These are phyloP conservation scores for Fusarium bulbicola DNA, from an alignment of 2,329 filamentous ascomycete species.

Conservation along the genomic window DNA sequence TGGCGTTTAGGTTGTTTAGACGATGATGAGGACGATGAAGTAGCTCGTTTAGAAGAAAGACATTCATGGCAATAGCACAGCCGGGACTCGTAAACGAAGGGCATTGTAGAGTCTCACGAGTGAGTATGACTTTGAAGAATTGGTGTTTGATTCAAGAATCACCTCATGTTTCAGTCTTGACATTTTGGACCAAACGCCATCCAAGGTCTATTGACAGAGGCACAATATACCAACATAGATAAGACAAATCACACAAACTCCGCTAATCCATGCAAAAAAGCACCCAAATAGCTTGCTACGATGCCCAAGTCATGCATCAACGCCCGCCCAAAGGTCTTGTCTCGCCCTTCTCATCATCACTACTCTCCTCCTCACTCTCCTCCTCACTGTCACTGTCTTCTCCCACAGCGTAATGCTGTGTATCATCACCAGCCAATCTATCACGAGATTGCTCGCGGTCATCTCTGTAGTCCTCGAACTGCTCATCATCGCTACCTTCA, in stretches of 20 bases:
- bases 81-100: not conserved
- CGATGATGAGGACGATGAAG: conserved; percentile 13
- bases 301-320: conserved; percentile 5
- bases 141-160: not conserved
- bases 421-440: conserved; percentile 47
- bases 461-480: conserved; percentile 55
- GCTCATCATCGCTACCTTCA: conserved; percentile 78
- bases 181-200: conserved; percentile 26
- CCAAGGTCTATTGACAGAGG: conserved; percentile 32
- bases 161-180: not conserved
- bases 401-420: conserved; percentile 61
- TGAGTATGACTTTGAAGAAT: not conserved
- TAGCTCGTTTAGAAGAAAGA: conserved; percentile 6
- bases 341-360: conserved; percentile 43
- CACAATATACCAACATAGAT: conserved; percentile 21
- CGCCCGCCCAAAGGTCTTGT: conserved; percentile 37
- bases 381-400: conserved; percentile 56
- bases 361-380: conserved; percentile 54
- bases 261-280: conserved; percentile 38
- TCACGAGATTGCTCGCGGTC: conserved; percentile 52
- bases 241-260: conserved; percentile 34
- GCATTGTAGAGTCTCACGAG: too few species aligned
- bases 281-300: not conserved
- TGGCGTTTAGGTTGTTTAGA: conserved; percentile 30
- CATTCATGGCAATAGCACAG: not conserved